phyloP scores from a whole-genome alignment of 306 rosid species.

The Hippophae rhamnoides region DNA sequence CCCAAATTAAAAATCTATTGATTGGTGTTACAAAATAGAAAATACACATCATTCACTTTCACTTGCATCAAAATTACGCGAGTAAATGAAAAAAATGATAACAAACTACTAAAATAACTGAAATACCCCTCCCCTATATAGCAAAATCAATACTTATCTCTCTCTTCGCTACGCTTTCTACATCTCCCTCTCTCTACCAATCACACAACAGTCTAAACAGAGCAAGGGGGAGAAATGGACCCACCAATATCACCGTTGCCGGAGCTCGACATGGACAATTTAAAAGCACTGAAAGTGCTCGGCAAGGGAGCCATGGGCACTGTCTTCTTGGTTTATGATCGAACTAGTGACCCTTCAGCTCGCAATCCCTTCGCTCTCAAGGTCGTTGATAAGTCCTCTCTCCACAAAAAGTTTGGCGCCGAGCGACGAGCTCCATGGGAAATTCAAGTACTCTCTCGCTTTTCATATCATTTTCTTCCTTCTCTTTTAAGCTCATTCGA shows the following conservation, averaged over 20 bases:
- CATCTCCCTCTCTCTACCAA: too few species aligned
- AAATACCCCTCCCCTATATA: too few species aligned
- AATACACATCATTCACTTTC: too few species aligned
- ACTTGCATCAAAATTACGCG: too few species aligned
- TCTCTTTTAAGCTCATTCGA: conserved; percentile 48
- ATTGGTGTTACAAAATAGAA: too few species aligned
- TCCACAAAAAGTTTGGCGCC: conserved; percentile 48
- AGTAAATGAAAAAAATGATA: too few species aligned
- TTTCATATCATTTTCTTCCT: conserved; percentile 71
- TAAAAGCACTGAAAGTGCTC: conserved; percentile 51
- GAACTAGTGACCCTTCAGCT: conserved; percentile 16
- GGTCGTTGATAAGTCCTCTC: conserved; percentile 55
- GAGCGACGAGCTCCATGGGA: conserved; percentile 89
- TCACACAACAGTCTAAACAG: too few species aligned
- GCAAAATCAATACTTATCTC: too few species aligned
- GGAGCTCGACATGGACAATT: conserved; percentile 48
- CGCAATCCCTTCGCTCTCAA: conserved; percentile 52
- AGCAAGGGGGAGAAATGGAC: conserved; percentile 25
- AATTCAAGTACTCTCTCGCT: conserved; percentile 44
- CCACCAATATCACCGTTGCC: conserved; percentile 21
- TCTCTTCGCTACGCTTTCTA: too few species aligned
- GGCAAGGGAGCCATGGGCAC: conserved; percentile 98
- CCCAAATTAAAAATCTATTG: too few species aligned
- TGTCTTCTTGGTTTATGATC: conserved; percentile 64
- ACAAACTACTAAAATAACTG: too few species aligned